Base-by-base conservation (phyloP, 2,329 filamentous ascomycete species). In the Calycina herbarum region DNA sequence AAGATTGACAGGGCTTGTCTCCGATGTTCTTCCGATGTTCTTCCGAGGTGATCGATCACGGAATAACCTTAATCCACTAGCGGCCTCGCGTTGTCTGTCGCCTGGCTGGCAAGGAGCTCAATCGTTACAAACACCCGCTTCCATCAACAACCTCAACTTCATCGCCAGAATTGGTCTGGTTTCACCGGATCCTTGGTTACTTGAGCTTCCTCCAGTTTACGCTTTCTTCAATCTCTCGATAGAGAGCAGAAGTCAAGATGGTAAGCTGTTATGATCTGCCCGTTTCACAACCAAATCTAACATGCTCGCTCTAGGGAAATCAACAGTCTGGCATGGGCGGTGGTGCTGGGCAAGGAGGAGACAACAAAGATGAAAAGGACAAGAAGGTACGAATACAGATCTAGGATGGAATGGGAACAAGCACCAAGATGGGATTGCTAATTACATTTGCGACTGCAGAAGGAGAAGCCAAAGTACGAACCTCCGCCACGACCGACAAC, bases 391-490 rank as follows among this genome's bases (percentile, higher is more conserved):
- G 78, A 11, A 63, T 57, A 15, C 5, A 24, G 8, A 29, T 42
- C 29, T 57, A n/a, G 24, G n/a, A 8, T 24, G 13, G 3, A 13
- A 54, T 13, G 10, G 20, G 24, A 27, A 54, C 20, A 2, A 54
- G 10, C 24, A 27, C 20, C 8, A 13, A 54, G 8, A 54, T 24
- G 8, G 48, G 5, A 64, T 29, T 29, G 61, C 69, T 75, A 59
- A 74, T 62, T n/a, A 31, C 35, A 40, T 61, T n/a, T 54, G 35
- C 45, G 27, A 66, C 45, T 67, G 73, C 76, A 97, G 94, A 98
- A 99, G 86, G 94, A 99, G 70, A 99, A 99, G 89, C 95, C 95
- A 78, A 98, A 97, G 91, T 99, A 99, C 85, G 95, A 99, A 81
- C 95, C 95, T 71, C 95, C 95, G 73, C 95, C 95, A 79, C 90